phyloP scores from a whole-genome alignment of 345 rosid species.

The Reutealis trisperma region DNA sequence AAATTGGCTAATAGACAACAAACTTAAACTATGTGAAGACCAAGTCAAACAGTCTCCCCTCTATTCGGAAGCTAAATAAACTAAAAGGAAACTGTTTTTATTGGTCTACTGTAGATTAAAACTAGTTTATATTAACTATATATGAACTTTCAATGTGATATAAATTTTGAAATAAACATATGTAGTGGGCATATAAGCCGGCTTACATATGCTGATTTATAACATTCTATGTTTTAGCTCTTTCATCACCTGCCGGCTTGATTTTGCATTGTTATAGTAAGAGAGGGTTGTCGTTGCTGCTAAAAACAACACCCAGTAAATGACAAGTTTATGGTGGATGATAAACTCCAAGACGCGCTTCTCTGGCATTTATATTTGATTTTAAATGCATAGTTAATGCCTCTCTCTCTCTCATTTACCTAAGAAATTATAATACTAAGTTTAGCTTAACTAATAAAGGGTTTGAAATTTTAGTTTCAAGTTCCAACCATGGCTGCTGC shows the following conservation, averaged over 20 bases:
- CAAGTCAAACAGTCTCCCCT: too few species aligned
- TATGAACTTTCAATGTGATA: too few species aligned
- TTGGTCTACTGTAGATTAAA: neutral
- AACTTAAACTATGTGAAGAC: too few species aligned
- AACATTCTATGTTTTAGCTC: neutral
- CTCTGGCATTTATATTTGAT: neutral
- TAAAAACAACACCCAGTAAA: neutral
- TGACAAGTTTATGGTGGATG: neutral
- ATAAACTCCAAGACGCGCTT: neutral
- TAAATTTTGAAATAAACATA: too few species aligned
- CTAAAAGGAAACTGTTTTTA: too few species aligned
- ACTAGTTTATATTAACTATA: too few species aligned
- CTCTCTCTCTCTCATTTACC: constrained; percentile 9
- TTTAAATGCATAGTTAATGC: constrained; percentile 7
- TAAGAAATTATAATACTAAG: neutral
- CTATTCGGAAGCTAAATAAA: too few species aligned
- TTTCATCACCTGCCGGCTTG: neutral
- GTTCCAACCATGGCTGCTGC: constrained; percentile 37
- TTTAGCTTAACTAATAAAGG: neutral
- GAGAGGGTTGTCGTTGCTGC: too few species aligned
- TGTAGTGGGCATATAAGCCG: neutral
- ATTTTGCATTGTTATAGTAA: neutral
- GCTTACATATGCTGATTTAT: neutral
- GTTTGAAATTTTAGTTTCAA: neutral
- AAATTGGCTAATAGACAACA: too few species aligned